A percentile compares a stretch with the other conserved stretches of the same genome.
Conservation (phyloP, 805 yeast species). For the Nadsonia fulvescens region DNA sequence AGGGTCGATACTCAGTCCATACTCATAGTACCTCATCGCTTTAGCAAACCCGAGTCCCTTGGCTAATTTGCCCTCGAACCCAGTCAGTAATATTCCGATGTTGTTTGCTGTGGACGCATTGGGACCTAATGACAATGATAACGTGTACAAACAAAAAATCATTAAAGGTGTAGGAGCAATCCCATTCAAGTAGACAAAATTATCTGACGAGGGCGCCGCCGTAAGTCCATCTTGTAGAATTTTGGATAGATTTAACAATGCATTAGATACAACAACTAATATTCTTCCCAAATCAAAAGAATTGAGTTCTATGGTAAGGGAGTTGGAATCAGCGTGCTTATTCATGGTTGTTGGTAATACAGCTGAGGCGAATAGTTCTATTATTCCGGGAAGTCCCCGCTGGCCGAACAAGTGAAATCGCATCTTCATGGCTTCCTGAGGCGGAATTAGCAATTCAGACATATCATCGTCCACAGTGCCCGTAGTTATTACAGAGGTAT, state of each 20-base stretch:
- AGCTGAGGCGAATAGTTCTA: slow-evolving; percentile 1
- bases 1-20: slow-evolving; percentile 16
- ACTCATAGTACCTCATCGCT: slow-evolving; percentile 16
- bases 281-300: slow-evolving; percentile 8
- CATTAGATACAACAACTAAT: slow-evolving; percentile 13
- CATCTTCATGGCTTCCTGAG: slow-evolving; percentile 4
- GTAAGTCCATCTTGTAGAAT: slow-evolving; percentile 18
- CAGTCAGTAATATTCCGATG: slow-evolving; percentile 17
- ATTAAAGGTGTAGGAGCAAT: slow-evolving; percentile 11
- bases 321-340: slow-evolving; percentile 1
- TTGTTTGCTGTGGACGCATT: slow-evolving; percentile 19
- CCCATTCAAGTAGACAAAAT: slow-evolving; percentile 12
- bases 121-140: slow-evolving; percentile 15
- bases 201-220: slow-evolving; percentile 11
- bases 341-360: slow-evolving; percentile 1
- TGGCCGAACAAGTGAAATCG: slow-evolving; percentile 3
- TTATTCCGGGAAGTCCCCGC: slow-evolving; percentile 3
- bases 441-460: not conserved
- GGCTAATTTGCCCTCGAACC: slow-evolving; percentile 4
- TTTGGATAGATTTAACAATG: slow-evolving; percentile 18
- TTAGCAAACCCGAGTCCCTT: slow-evolving; percentile 4
- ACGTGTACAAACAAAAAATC: slow-evolving; percentile 16
- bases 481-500: no score
- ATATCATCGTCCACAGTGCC: no score
- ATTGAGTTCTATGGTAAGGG: slow-evolving; percentile 2